Percentiles rank a stretch among this genome's conserved stretches.
Evolutionary conservation across 371 early-diverging fungal species (phyloP).

Genomic region (Funneliformis caledonium): DNA sequence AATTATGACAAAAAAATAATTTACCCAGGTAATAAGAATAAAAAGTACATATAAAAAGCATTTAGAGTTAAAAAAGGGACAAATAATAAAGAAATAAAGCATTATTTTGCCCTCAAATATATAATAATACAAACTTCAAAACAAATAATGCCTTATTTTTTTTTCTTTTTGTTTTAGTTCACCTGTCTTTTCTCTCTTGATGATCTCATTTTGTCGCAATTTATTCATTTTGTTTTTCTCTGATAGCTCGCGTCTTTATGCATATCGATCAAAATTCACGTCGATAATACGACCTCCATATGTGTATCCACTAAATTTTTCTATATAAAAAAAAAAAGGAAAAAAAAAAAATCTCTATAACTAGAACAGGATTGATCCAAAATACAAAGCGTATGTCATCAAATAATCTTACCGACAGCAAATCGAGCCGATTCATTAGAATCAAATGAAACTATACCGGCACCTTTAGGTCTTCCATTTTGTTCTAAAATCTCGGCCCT

Average conservation of each 20-base stretch:
- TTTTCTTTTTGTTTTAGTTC: no score
- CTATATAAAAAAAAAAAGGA: slow-evolving; percentile 13
- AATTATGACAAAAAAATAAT: no score
- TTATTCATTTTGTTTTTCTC: no score
- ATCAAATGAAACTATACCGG: slow-evolving; percentile 68
- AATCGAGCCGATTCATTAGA: slow-evolving; percentile 58
- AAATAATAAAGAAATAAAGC: no score
- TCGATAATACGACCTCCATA: slow-evolving; percentile 42
- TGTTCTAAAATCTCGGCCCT: slow-evolving; percentile 58
- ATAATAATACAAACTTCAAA: no score
- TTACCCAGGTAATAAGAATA: no score
- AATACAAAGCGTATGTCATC: not conserved
- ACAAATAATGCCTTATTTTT: no score
- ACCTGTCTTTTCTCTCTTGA: no score
- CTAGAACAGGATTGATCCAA: not conserved
- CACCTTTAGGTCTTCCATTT: slow-evolving; percentile 64
- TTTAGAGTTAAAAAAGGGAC: no score
- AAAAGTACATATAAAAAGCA: no score
- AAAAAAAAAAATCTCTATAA: not conserved
- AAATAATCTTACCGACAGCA: slow-evolving; percentile 57
- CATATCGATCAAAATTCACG: slow-evolving; percentile 42
- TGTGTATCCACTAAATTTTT: slow-evolving; percentile 42
- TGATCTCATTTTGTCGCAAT: no score
- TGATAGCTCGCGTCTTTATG: not conserved
- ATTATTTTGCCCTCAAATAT: no score